Conservation (phyloP, 345 rosid species). For the Eucalyptus erythrocorys region DNA sequence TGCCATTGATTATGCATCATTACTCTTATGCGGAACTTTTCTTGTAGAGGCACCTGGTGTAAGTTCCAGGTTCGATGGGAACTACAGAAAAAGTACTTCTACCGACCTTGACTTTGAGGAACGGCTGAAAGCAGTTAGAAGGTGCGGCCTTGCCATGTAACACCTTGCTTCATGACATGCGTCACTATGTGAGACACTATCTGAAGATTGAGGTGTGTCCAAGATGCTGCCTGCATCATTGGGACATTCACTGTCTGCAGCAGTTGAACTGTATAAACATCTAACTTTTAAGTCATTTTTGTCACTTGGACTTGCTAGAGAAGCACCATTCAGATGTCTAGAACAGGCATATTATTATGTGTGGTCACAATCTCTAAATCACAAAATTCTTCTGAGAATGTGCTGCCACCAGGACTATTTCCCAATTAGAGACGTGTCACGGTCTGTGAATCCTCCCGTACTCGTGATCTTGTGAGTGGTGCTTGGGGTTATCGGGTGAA, state of each 20-base stretch:
- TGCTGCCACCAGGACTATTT: constrained; percentile 52
- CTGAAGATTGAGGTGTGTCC: background rate
- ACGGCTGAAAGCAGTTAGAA: constrained; percentile 56
- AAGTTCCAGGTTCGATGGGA: constrained; percentile 40
- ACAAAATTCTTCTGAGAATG: constrained; percentile 34
- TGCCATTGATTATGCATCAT: background rate
- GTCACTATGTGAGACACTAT: background rate
- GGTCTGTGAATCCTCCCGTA: too few relatives aligned
- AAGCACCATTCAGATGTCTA: background rate
- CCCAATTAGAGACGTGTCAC: constrained; percentile 56
- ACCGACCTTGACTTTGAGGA: constrained; percentile 61
- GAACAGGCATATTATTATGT: background rate
- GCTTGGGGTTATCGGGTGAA: too few relatives aligned
- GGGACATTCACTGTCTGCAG: background rate
- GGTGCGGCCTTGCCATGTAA: constrained; percentile 23
- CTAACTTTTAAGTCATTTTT: background rate
- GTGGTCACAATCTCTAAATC: background rate
- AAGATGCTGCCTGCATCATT: background rate
- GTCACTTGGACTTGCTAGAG: background rate
- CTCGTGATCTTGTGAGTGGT: too few relatives aligned
- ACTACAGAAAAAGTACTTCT: constrained; percentile 13
- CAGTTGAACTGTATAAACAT: background rate
- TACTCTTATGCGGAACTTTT: background rate
- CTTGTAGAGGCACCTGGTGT: constrained; percentile 77
- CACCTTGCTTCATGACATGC: background rate